Conservation (phyloP, 2,329 filamentous ascomycete species). For the Aspergillus calidoustus region DNA sequence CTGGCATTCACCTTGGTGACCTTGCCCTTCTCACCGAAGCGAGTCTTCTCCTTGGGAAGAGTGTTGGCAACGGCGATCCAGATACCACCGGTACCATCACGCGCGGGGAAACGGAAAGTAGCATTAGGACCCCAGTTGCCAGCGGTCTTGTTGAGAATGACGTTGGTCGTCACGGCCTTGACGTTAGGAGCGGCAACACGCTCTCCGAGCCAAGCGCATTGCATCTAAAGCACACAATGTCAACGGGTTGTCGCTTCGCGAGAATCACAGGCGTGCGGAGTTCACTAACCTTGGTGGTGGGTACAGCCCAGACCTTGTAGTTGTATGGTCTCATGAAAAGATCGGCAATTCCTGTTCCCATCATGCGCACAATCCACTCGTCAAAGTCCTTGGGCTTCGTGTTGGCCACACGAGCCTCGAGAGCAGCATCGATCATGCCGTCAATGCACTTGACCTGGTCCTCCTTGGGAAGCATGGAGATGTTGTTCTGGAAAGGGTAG, state of each 20-base stretch:
- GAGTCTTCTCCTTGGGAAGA: conserved; percentile 86
- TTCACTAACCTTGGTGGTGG: conserved; percentile 81
- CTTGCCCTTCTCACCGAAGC: conserved; percentile 81
- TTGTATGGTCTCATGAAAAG: conserved; percentile 99
- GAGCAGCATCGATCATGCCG: conserved; percentile 90
- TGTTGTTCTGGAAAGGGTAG: conserved; percentile 99
- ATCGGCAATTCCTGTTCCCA: conserved; percentile 85
- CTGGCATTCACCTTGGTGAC: conserved; percentile 87
- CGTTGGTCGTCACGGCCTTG: conserved; percentile 91
- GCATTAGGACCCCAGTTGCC: conserved; percentile 98
- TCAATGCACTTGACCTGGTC: conserved; percentile 95
- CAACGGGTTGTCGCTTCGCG: conserved; percentile 8
- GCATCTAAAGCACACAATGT: conserved; percentile 69
- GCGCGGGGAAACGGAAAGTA: conserved; percentile 96
- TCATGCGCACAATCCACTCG: conserved; percentile 95
- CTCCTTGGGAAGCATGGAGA: conserved; percentile 96
- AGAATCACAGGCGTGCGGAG: background rate
- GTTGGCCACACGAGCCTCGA: conserved; percentile 83
- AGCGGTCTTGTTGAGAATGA: conserved; percentile 93
- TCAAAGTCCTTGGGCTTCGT: conserved; percentile 97
- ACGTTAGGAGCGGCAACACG: conserved; percentile 95
- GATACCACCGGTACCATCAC: conserved; percentile 95
- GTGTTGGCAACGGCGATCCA: conserved; percentile 98
- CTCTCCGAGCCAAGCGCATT: conserved; percentile 98
- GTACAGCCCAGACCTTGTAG: conserved; percentile 99